These are phyloP conservation scores for Polysphondylium violaceum DNA, from an alignment of 78 protist genomes.

Conservation along the genomic window DNA sequence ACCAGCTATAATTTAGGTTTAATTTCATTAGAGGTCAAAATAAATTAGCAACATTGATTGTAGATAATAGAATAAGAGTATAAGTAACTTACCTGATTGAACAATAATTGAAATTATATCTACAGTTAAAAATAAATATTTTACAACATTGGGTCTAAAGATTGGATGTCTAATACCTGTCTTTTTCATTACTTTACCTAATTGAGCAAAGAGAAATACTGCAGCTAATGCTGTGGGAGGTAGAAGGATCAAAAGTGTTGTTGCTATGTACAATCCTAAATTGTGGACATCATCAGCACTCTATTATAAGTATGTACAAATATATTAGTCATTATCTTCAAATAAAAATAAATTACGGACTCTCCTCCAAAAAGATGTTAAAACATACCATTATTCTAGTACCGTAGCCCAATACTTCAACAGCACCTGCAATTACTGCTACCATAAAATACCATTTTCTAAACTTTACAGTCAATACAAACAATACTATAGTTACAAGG, in stretches of 20 bases:
- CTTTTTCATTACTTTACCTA: slow-evolving; percentile 15
- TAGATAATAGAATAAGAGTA: neutral
- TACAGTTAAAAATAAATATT: slow-evolving; percentile 29
- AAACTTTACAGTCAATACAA: neutral
- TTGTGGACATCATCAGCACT: slow-evolving; percentile 2
- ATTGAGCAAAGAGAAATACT: slow-evolving; percentile 18
- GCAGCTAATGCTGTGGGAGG: slow-evolving; percentile 46
- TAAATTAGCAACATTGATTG: neutral
- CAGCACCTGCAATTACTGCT: slow-evolving; percentile 13
- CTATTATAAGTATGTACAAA: neutral
- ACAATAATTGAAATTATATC: slow-evolving; percentile 30
- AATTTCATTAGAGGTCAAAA: neutral
- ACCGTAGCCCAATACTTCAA: neutral
- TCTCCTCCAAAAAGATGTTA: neutral
- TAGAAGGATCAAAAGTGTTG: slow-evolving; percentile 39
- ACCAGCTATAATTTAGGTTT: slow-evolving; percentile 1
- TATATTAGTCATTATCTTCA: no score
- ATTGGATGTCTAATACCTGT: slow-evolving; percentile 28
- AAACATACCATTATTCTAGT: neutral
- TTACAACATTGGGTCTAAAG: slow-evolving; percentile 33
- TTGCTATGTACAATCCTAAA: slow-evolving; percentile 26
- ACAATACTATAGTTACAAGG: neutral
- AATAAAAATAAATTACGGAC: neutral
- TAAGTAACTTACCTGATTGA: slow-evolving; percentile 13
- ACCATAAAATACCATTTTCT: slow-evolving; percentile 13